Evolutionary conservation across 2,329 filamentous ascomycete genomes (phyloP).

Genomic region (Xylariaceae sp.): DNA sequence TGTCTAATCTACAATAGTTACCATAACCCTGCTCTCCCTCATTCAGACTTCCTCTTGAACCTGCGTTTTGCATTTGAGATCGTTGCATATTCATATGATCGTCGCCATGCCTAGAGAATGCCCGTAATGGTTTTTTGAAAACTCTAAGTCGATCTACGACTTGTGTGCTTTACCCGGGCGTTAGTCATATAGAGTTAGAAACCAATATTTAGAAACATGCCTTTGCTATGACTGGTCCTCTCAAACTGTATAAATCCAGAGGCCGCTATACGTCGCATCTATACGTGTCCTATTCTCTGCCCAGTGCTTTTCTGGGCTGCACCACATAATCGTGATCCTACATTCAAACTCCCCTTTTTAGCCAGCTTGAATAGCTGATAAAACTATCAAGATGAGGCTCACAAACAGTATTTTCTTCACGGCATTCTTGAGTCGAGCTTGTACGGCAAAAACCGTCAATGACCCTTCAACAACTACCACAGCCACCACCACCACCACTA

Average conservation of each 20-base stretch:
- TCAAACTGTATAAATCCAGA: not conserved
- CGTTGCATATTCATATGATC: not conserved
- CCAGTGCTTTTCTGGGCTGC: too few relatives aligned
- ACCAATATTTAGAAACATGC: not conserved
- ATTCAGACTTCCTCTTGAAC: not conserved
- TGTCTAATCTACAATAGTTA: slow-evolving; percentile 1
- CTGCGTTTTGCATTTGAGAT: not conserved
- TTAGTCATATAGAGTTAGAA: not conserved
- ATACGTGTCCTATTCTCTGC: not conserved
- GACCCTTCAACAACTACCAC: not conserved
- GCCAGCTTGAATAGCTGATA: not conserved
- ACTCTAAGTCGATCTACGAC: not conserved
- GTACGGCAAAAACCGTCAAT: not conserved
- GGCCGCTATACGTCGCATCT: not conserved
- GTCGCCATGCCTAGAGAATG: not conserved
- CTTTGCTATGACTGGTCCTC: not conserved
- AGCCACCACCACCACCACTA: not conserved
- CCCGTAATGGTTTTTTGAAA: not conserved
- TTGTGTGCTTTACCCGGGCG: not conserved
- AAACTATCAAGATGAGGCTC: slow-evolving; percentile 12
- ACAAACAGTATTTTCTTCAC: not conserved
- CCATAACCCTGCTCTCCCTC: not conserved
- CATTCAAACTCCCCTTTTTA: not conserved
- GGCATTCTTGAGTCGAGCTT: not conserved
- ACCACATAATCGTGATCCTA: not conserved